These are phyloP conservation scores for Potentilla sterilis DNA, from an alignment of 306 rosid genomes.

Conservation along the genomic window DNA sequence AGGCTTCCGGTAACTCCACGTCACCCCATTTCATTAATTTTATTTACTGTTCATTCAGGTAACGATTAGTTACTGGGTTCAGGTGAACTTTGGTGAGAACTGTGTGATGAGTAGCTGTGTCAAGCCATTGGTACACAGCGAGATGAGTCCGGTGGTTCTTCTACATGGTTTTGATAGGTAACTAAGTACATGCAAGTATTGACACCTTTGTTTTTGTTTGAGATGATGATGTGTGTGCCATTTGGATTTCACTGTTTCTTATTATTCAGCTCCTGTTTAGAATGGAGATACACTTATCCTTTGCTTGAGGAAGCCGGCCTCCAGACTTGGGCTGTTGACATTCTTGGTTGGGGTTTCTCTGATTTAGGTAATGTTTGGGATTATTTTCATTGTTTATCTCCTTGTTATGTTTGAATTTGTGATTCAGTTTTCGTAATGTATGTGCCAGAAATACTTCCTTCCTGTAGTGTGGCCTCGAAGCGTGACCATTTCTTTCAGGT, in stretches of 20 bases:
- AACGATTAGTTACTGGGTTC: neutral
- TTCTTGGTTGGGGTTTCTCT: conserved; percentile 99
- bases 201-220: conserved; percentile 4
- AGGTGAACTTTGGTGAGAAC: conserved; percentile 61
- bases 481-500: conserved; percentile 88
- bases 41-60: neutral
- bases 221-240: neutral
- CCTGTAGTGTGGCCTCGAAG: conserved; percentile 70
- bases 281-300: conserved; percentile 88
- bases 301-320: conserved; percentile 80
- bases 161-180: conserved; percentile 94
- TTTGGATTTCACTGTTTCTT: conserved; percentile 34
- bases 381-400: conserved; percentile 23
- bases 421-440: neutral
- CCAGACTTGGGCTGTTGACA: conserved; percentile 92
- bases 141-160: conserved; percentile 76
- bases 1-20: conserved; percentile 54
- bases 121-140: conserved; percentile 56
- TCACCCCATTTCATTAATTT: neutral
- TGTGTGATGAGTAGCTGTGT: conserved; percentile 85
- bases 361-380: conserved; percentile 59
- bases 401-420: neutral
- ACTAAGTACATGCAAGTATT: conserved; percentile 13
- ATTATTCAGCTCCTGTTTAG: conserved; percentile 90
- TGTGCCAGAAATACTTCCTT: conserved; percentile 67